Evolutionary conservation across 2,329 filamentous ascomycete species (phyloP).

Genomic region (Penicillium brasilianum): DNA sequence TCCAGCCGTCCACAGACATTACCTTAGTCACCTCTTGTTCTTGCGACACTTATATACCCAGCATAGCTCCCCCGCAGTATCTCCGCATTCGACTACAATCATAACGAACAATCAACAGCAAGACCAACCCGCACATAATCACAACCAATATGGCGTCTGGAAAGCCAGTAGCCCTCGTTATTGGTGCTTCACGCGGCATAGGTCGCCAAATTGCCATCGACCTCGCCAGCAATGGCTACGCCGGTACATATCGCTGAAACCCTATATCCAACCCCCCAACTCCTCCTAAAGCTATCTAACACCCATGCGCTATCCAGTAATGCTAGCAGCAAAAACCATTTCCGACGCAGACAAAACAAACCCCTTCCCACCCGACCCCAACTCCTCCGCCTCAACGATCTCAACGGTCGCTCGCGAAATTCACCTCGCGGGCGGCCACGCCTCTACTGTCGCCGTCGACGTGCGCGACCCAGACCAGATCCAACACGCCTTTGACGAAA

Average conservation of each 20-base stretch:
- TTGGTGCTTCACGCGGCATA: conserved; percentile 80
- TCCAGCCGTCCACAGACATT: no score
- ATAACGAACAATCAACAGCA: not conserved
- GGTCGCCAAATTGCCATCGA: conserved; percentile 80
- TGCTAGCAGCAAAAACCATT: conserved; percentile 76
- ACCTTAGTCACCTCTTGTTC: no score
- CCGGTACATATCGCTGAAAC: conserved; percentile 55
- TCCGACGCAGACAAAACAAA: conserved; percentile 62
- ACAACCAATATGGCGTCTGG: conserved; percentile 23
- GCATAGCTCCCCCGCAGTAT: not conserved
- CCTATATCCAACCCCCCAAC: conserved; percentile 9
- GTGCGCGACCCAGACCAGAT: conserved; percentile 69
- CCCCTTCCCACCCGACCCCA: conserved; percentile 76
- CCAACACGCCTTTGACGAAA: conserved; percentile 62
- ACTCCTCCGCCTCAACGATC: conserved; percentile 76
- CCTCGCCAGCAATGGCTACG: conserved; percentile 71
- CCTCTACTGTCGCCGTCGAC: conserved; percentile 71
- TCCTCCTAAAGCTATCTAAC: not conserved
- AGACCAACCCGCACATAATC: not conserved
- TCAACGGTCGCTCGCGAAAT: conserved; percentile 81
- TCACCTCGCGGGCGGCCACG: conserved; percentile 64
- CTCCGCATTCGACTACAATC: not conserved
- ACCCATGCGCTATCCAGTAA: conserved; percentile 56
- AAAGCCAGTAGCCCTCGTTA: conserved; percentile 66
- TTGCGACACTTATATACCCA: not conserved